Evolutionary conservation across 805 yeast genomes (phyloP).

Genomic region (Torulaspora indica): DNA sequence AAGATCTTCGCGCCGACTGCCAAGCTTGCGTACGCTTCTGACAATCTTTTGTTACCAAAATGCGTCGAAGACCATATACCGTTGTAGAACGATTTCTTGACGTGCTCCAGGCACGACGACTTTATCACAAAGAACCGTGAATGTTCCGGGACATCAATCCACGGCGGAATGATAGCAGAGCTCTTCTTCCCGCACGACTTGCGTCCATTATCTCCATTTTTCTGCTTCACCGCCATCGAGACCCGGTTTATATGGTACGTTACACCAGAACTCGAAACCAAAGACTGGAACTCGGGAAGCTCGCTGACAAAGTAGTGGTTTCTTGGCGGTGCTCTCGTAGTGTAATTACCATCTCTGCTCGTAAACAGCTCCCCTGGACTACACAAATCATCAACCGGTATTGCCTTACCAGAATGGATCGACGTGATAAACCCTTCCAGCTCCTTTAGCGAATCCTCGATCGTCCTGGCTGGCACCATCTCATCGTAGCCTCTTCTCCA

Average conservation of each 20-base stretch:
- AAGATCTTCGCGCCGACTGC: constrained; percentile 36
- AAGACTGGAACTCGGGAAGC: not conserved
- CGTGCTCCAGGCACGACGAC: constrained; percentile 47
- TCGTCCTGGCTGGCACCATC: constrained; percentile 10
- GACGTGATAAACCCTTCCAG: constrained; percentile 14
- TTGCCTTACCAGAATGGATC: not conserved
- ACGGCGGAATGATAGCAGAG: constrained; percentile 24
- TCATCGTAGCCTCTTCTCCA: not conserved
- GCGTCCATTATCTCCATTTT: not conserved
- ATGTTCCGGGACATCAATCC: constrained; percentile 31
- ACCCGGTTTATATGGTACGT: not conserved
- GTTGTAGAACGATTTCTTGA: constrained; percentile 45
- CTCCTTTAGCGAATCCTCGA: constrained; percentile 22
- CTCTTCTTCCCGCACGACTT: constrained; percentile 1
- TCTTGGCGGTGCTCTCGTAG: not conserved
- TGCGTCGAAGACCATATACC: constrained; percentile 58
- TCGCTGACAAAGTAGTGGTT: not conserved
- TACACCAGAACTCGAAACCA: not conserved
- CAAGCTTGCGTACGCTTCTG: constrained; percentile 38
- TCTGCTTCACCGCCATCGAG: constrained; percentile 3
- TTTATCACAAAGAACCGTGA: constrained; percentile 50
- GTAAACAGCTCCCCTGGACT: not conserved
- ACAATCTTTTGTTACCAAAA: constrained; percentile 50
- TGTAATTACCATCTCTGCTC: not conserved
- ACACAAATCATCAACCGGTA: not conserved